phyloP scores from a whole-genome alignment of 768 basidiomycete species.

The Tubosaeta sp. region DNA sequence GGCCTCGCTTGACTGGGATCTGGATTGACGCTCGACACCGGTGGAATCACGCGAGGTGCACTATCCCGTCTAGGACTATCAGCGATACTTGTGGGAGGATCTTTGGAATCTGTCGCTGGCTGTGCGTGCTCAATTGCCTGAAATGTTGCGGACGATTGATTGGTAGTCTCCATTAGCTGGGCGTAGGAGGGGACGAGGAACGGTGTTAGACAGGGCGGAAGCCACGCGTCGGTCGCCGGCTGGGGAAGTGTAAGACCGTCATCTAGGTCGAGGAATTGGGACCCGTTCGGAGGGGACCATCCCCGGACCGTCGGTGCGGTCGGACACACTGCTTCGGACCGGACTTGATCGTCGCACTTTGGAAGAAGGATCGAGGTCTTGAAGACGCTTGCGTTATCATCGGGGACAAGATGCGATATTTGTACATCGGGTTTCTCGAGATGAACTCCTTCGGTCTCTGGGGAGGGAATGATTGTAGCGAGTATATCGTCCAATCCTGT shows the following conservation, averaged over 20 bases:
- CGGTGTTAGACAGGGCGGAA: conserved; percentile 6
- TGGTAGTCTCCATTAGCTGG: not conserved
- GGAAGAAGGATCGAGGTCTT: not conserved
- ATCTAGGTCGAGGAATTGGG: conserved; percentile 22
- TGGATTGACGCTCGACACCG: not conserved
- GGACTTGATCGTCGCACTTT: conserved; percentile 3
- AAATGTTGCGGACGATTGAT: not conserved
- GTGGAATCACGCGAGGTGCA: not conserved
- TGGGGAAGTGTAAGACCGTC: conserved; percentile 12
- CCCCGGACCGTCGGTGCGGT: conserved; percentile 14
- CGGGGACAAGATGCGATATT: not conserved
- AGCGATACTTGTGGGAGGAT: not conserved
- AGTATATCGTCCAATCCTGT: conserved; percentile 18
- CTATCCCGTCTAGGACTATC: not conserved
- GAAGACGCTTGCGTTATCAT: not conserved
- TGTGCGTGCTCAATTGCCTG: not conserved
- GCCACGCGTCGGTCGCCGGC: not conserved
- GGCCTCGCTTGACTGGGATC: conserved; percentile 2
- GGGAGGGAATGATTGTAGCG: conserved; percentile 4
- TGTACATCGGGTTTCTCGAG: not conserved
- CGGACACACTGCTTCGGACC: not conserved
- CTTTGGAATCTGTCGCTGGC: not conserved
- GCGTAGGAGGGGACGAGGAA: not conserved
- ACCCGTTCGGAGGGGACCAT: conserved; percentile 26
- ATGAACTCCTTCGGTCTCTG: conserved; percentile 1